Evolutionary conservation across 139 green algal genomes (phyloP), one percentile per base, ranked within the genome.

Genomic region (Picochlorum sp.): DNA sequence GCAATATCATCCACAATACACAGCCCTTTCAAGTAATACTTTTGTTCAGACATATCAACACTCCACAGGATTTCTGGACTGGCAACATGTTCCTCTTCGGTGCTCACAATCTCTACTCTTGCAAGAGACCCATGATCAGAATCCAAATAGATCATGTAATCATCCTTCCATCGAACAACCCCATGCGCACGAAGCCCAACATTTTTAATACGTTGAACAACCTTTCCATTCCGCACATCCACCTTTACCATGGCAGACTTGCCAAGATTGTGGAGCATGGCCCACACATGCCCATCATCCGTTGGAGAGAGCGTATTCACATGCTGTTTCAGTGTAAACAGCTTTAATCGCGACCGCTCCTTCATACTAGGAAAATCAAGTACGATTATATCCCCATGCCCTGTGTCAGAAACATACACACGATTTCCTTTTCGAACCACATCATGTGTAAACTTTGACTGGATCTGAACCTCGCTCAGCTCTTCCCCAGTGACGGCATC

Each of bases 201-300:
- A 11, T 66, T 21, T 18, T 60, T 44, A 6, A 83, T 5, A 6
- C 73, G 65, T 6, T 24, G 26, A 10, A 64, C 23, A 30, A 71
- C 68, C 2, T 34, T 63, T 14, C 52, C 69, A 10, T 18, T 44
- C 10, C n/a, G 21, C 4, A 83, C 65, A 66, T 85, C 73, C 5
- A 88, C 37, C 23, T 68, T 55, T 10, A 78, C 76, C 0, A 80
- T 52, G 15, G 78, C 66, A 54, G 66, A 79, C 76, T 86, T 28
- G 6, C 83, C 85, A 24, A 89, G 76, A 73, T 89, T 90, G 73
- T 92, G 82, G 69, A 91, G 76, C 77, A 92, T 47, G 0, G 63
- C 84, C 84, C 84, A 92, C 60, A 91, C 51, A 11, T 55, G 45
- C 26, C 72, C 67, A 6, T 66, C 38, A 3, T 49, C 30, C 38